These are phyloP conservation scores for Lentinula lateritia DNA, from an alignment of 768 basidiomycete species.

Conservation along the genomic window DNA sequence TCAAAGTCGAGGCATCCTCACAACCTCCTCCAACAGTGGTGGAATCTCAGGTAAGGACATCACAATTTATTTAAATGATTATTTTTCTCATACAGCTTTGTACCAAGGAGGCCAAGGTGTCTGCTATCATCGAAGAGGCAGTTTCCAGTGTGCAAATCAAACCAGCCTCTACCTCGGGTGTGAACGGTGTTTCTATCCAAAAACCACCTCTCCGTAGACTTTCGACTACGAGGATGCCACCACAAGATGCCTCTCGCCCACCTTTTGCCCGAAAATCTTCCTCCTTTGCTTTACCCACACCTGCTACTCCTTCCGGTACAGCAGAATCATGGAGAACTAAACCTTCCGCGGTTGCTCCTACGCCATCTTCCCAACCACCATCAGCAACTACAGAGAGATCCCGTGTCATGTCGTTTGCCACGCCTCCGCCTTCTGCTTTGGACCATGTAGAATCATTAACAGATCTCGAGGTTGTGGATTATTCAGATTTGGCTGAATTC, in stretches of 20 bases:
- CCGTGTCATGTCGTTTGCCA: conserved; percentile 23
- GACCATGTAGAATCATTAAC: conserved; percentile 42
- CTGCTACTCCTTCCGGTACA: conserved; percentile 10
- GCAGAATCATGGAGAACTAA: conserved; percentile 66
- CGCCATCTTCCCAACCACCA: conserved; percentile 21
- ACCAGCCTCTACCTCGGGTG: neutral
- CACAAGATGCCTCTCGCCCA: conserved; percentile 22
- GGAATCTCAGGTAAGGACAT: conserved; percentile 3
- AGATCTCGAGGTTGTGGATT: conserved; percentile 76
- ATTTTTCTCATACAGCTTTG: neutral
- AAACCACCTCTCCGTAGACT: neutral
- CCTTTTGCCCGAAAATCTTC: conserved; percentile 21
- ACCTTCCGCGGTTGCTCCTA: conserved; percentile 27
- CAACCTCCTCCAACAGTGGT: neutral
- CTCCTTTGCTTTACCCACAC: conserved; percentile 8
- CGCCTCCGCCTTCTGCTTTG: conserved; percentile 29
- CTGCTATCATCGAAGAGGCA: neutral
- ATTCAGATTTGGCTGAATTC: conserved; percentile 69
- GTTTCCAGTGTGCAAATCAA: neutral
- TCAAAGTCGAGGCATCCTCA: neutral
- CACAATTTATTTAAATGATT: neutral
- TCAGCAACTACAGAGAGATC: conserved; percentile 11
- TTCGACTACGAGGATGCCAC: conserved; percentile 22
- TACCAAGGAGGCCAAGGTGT: conserved; percentile 8
- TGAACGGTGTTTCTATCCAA: neutral